Percentiles rank a stretch among this genome's conserved stretches.
Evolutionary conservation across 1,139 yeast species (phyloP).

Genomic region (Yamadazyma dushanensis): DNA sequence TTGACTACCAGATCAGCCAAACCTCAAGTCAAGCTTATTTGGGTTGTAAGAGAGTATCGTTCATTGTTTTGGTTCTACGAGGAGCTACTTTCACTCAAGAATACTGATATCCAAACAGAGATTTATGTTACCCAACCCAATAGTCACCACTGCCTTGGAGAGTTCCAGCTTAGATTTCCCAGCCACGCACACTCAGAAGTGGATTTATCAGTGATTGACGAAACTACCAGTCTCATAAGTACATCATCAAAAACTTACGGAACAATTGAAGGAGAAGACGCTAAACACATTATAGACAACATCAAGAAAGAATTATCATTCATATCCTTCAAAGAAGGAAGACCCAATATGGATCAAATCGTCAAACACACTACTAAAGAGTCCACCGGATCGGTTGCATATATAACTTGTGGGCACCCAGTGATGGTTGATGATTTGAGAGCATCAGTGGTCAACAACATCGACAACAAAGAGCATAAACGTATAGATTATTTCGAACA

Average conservation of each 20-base stretch:
- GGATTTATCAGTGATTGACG: slow-evolving; percentile 3
- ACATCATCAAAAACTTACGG: slow-evolving; percentile 2
- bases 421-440: slow-evolving; percentile 51
- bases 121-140: slow-evolving; percentile 48
- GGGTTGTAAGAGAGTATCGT: slow-evolving; percentile 52
- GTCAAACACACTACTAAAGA: slow-evolving; percentile 36
- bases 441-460: slow-evolving; percentile 28
- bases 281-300: slow-evolving; percentile 10
- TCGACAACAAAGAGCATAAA: slow-evolving; percentile 26
- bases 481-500: slow-evolving; percentile 51
- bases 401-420: slow-evolving; percentile 51
- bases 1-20: slow-evolving; percentile 20
- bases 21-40: slow-evolving; percentile 38
- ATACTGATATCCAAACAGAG: slow-evolving; percentile 30
- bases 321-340: slow-evolving; percentile 44
- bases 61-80: slow-evolving; percentile 51
- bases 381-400: slow-evolving; percentile 42
- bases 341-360: slow-evolving; percentile 42
- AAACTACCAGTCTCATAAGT: slow-evolving; percentile 7
- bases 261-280: slow-evolving; percentile 4
- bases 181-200: slow-evolving; percentile 3
- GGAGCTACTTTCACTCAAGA: slow-evolving; percentile 40
- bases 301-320: slow-evolving; percentile 23
- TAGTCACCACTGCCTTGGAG: slow-evolving; percentile 17
- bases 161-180: slow-evolving; percentile 19